phyloP scores from a whole-genome alignment of 441 rosid genomes.

The Macaranga tanarius region DNA sequence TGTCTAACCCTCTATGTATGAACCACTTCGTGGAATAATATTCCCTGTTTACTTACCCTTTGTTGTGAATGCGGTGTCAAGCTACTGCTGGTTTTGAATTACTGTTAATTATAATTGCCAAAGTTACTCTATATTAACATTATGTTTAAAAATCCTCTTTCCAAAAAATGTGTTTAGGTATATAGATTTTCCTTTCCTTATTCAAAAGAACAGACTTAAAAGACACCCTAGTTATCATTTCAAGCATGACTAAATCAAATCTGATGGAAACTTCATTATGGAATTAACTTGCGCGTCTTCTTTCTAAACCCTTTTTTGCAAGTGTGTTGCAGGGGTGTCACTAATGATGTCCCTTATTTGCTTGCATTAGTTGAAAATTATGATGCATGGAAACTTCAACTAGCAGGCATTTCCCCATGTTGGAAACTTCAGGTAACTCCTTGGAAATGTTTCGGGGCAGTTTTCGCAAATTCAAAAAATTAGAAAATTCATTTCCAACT shows the following conservation, averaged over 20 bases:
- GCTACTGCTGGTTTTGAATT: not conserved
- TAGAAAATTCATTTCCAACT: too few relatives aligned
- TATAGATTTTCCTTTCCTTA: not conserved
- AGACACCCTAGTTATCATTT: not conserved
- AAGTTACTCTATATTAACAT: not conserved
- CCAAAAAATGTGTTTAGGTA: not conserved
- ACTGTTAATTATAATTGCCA: not conserved
- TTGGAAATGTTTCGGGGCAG: too few relatives aligned
- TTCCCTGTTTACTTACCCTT: not conserved
- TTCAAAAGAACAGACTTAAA: not conserved
- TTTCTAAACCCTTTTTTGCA: not conserved
- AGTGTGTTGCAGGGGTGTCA: not conserved
- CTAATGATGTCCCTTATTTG: not conserved
- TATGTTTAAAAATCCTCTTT: not conserved
- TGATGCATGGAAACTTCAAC: too few relatives aligned
- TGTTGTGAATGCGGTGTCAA: not conserved
- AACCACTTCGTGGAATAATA: not conserved
- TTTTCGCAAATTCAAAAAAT: too few relatives aligned
- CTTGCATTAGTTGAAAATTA: too few relatives aligned
- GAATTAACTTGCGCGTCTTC: not conserved
- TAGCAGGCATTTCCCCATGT: too few relatives aligned
- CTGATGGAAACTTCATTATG: not conserved
- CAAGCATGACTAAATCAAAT: constrained; percentile 1
- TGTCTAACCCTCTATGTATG: not conserved
- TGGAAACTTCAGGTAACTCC: too few relatives aligned